Evolutionary conservation across 345 rosid species (phyloP).

Genomic region (Eucalyptus tenuipes): DNA sequence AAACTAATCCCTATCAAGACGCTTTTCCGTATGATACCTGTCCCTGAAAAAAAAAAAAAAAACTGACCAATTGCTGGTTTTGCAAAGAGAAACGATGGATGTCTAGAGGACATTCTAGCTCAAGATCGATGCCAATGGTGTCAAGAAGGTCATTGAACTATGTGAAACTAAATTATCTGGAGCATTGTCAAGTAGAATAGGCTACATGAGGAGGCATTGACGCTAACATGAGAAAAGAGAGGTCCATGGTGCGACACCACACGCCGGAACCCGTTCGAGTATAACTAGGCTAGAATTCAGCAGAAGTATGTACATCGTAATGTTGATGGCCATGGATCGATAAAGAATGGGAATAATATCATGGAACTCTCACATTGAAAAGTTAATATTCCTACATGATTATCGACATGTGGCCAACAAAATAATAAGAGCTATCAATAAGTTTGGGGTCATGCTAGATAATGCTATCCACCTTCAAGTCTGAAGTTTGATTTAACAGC

Average conservation of each 20-base stretch:
- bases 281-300: too few species aligned
- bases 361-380: accelerated
- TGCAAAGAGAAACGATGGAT: too few species aligned
- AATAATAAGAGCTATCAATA: neutral
- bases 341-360: neutral
- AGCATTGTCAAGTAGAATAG: too few species aligned
- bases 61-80: accelerated
- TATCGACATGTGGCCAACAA: accelerated
- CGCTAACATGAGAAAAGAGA: too few species aligned
- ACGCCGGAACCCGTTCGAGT: too few species aligned
- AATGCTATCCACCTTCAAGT: neutral
- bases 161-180: too few species aligned
- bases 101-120: too few species aligned
- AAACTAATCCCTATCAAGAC: accelerated
- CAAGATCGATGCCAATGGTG: too few species aligned
- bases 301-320: too few species aligned
- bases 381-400: neutral
- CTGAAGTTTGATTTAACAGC: neutral
- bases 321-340: accelerated
- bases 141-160: accelerated
- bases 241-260: accelerated
- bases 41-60: accelerated
- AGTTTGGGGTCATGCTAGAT: accelerated
- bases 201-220: too few species aligned
- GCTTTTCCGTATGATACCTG: too few species aligned